phyloP scores from a whole-genome alignment of 352 stramenopile species.

The Globisporangium emineosum region DNA sequence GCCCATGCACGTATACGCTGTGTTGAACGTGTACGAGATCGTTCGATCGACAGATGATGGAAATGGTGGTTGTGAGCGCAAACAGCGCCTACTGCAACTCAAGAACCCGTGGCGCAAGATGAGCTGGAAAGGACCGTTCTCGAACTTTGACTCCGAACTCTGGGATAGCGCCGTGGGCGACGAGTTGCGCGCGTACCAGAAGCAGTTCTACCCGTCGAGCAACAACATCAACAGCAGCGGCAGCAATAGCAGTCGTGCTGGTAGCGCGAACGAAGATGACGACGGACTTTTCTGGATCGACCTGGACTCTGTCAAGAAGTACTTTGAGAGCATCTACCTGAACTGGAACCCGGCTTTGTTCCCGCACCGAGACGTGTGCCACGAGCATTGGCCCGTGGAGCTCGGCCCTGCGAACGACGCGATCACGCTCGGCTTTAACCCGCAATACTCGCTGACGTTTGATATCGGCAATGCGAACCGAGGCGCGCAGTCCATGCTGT shows the following conservation, averaged over 20 bases:
- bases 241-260: slow-evolving; percentile 1
- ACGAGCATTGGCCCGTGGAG: slow-evolving; percentile 82
- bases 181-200: slow-evolving; percentile 54
- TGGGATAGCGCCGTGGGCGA: slow-evolving; percentile 59
- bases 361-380: slow-evolving; percentile 68
- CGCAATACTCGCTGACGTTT: slow-evolving; percentile 91
- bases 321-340: slow-evolving; percentile 94
- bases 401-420: slow-evolving; percentile 87
- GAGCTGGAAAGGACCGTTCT: slow-evolving; percentile 87
- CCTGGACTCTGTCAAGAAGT: slow-evolving; percentile 89
- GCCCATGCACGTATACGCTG: slow-evolving; percentile 95
- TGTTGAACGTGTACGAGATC: slow-evolving; percentile 92
- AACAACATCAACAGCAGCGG: background rate
- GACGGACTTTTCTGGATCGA: slow-evolving; percentile 97
- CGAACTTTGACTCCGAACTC: slow-evolving; percentile 41
- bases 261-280: slow-evolving; percentile 39
- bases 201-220: slow-evolving; percentile 40
- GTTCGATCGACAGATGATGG: slow-evolving; percentile 17
- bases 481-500: slow-evolving; percentile 19
- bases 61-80: slow-evolving; percentile 16
- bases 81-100: slow-evolving; percentile 86
- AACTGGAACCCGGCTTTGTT: slow-evolving; percentile 96
- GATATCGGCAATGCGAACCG: slow-evolving; percentile 11
- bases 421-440: slow-evolving; percentile 91
- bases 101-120: slow-evolving; percentile 96